A percentile compares a stretch with the other conserved stretches of the same genome.
phyloP scores from a whole-genome alignment of 1,139 yeast genomes.

The Pichia sp. region DNA sequence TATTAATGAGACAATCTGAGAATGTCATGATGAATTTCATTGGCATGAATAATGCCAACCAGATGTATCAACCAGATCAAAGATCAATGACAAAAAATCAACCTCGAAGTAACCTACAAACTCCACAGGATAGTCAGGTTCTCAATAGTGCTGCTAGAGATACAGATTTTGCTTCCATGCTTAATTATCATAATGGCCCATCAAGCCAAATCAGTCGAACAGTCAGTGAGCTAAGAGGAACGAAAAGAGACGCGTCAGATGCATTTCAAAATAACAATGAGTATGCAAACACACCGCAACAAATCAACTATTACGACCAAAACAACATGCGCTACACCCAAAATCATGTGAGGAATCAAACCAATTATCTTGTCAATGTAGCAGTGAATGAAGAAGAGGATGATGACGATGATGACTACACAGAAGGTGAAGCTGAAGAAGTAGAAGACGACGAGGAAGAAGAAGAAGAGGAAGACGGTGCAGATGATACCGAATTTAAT shows the following conservation, averaged over 20 bases:
- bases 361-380: no score
- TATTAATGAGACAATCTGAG: slow-evolving; percentile 6
- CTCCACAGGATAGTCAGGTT: background rate
- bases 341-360: no score
- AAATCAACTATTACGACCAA: background rate
- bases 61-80: background rate
- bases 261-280: background rate
- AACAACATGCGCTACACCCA: background rate
- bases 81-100: background rate
- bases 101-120: background rate
- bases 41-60: background rate
- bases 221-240: no score
- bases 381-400: slow-evolving; percentile 7
- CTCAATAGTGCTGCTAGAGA: background rate
- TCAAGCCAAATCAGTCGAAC: no score
- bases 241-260: no score
- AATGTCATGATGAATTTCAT: slow-evolving; percentile 7
- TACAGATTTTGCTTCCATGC: slow-evolving; percentile 8
- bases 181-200: slow-evolving; percentile 7
- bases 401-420: slow-evolving; percentile 7
- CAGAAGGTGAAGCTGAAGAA: slow-evolving; percentile 4
- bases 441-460: slow-evolving; percentile 1
- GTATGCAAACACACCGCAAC: background rate
- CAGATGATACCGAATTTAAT: no score
- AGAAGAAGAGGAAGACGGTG: background rate